Evolutionary conservation across 2,329 filamentous ascomycete species (phyloP).

Genomic region (Exophiala xenobiotica): DNA sequence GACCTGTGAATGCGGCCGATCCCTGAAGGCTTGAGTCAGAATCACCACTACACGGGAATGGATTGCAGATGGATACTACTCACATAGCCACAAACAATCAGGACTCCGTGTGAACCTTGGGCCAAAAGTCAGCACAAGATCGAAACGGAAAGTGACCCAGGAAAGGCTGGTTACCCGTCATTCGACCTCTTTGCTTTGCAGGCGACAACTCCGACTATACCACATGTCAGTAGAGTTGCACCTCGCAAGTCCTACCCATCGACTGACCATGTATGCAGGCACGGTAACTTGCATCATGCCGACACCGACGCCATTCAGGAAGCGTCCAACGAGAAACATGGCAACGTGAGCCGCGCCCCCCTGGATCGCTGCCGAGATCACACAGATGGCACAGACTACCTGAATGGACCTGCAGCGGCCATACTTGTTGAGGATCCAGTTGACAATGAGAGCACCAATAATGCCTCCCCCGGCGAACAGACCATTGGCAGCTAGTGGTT

Average conservation of each 20-base stretch:
- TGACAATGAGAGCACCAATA: slow-evolving; percentile 1
- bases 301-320: slow-evolving; percentile 14
- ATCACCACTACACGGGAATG: neutral
- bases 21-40: too few relatives aligned
- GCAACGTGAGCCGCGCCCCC: slow-evolving; percentile 13
- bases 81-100: neutral
- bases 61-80: neutral
- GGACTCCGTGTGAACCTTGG: neutral
- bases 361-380: slow-evolving; percentile 8
- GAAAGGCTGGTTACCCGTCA: slow-evolving; percentile 2
- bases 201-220: slow-evolving; percentile 8
- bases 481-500: slow-evolving; percentile 8
- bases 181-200: slow-evolving; percentile 37
- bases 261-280: slow-evolving; percentile 6
- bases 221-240: too few relatives aligned
- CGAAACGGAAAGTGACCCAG: too few relatives aligned
- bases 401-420: slow-evolving; percentile 4
- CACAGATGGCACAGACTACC: neutral
- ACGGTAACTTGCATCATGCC: slow-evolving; percentile 1
- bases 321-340: slow-evolving; percentile 16
- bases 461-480: slow-evolving; percentile 9
- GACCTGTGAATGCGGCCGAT: too few relatives aligned
- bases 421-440: slow-evolving; percentile 1
- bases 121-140: too few relatives aligned
- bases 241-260: too few relatives aligned